These are phyloP conservation scores for Fagus crenata DNA, from an alignment of 306 rosid genomes.

Conservation along the genomic window DNA sequence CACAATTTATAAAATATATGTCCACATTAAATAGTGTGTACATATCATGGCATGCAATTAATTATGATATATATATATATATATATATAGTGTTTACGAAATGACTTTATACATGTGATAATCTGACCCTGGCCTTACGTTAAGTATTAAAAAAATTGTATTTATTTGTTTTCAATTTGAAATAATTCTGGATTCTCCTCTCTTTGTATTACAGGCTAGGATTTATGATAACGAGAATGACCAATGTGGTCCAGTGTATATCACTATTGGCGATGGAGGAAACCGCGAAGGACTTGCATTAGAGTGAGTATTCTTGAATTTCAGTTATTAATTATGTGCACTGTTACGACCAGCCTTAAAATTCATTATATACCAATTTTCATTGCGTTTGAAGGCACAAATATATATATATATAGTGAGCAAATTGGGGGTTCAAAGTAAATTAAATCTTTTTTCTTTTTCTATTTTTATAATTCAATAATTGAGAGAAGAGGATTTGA, in stretches of 20 bases:
- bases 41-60: too few species aligned
- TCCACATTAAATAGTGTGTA: too few species aligned
- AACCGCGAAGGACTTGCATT: slow-evolving; percentile 76
- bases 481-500: too few species aligned
- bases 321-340: background rate
- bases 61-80: background rate
- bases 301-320: slow-evolving; percentile 34
- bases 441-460: background rate
- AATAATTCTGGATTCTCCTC: background rate
- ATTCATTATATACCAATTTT: background rate
- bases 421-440: background rate
- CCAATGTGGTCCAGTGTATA: slow-evolving; percentile 62
- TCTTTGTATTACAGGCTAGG: slow-evolving; percentile 46
- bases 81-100: background rate
- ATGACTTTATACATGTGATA: background rate
- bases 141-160: too few species aligned
- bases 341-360: background rate
- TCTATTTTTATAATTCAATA: too few species aligned
- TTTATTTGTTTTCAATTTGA: too few species aligned
- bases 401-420: background rate
- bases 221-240: slow-evolving; percentile 53
- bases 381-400: background rate
- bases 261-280: slow-evolving; percentile 79
- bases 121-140: too few species aligned
- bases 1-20: too few species aligned